phyloP scores from a whole-genome alignment of 108 stramenopile species.

The Seminavis robusta region DNA sequence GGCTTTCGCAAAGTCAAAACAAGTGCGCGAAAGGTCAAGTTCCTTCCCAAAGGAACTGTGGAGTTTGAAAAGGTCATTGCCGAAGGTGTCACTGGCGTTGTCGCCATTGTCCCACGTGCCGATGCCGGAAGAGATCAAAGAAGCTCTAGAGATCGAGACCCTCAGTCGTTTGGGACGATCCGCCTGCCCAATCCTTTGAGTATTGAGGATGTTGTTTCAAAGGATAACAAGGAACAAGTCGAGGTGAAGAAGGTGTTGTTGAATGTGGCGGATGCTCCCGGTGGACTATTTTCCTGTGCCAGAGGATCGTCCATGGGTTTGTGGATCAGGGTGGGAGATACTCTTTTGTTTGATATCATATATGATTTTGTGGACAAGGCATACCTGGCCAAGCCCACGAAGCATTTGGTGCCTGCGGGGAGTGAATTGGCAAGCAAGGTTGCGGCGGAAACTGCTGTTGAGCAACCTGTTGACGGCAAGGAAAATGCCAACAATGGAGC shows the following conservation, averaged over 20 bases:
- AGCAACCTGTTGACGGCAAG: too few species aligned
- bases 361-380: slow-evolving; percentile 53
- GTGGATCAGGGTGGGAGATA: slow-evolving; percentile 71
- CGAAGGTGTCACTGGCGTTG: slow-evolving; percentile 61
- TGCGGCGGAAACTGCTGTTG: too few species aligned
- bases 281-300: slow-evolving; percentile 52
- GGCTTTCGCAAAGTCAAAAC: slow-evolving; percentile 11
- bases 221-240: too few species aligned
- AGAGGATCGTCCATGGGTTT: slow-evolving; percentile 32
- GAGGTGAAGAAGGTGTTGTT: slow-evolving; percentile 45
- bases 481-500: background rate
- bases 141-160: too few species aligned
- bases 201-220: slow-evolving; percentile 20
- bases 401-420: slow-evolving; percentile 7
- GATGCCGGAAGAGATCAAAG: too few species aligned
- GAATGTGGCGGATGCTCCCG: slow-evolving; percentile 51
- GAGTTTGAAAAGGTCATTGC: slow-evolving; percentile 58
- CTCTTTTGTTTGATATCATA: slow-evolving; percentile 70
- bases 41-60: slow-evolving; percentile 61
- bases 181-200: slow-evolving; percentile 30
- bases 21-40: slow-evolving; percentile 58
- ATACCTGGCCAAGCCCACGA: slow-evolving; percentile 58
- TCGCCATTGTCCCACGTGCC: slow-evolving; percentile 51
- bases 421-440: background rate
- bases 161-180: slow-evolving; percentile 53